Percentiles rank a stretch among this genome's conserved stretches.
Conservation (phyloP, 169 alveolate species). For the Eimeria mitis region DNA sequence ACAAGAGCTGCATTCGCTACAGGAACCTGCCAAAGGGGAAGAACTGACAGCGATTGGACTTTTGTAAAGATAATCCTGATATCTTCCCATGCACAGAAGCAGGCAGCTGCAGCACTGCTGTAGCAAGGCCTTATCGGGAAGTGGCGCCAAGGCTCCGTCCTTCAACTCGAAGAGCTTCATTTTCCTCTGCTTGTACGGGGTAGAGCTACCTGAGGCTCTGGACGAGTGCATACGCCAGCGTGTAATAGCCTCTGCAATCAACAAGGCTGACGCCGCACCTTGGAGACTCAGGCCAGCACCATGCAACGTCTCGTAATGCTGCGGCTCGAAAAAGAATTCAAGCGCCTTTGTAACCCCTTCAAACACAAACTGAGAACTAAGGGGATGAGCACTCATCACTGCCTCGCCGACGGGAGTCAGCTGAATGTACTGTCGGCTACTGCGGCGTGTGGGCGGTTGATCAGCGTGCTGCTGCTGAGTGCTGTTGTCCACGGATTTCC, state of each 20-base stretch:
- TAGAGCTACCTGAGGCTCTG: constrained; percentile 33
- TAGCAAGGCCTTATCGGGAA: constrained; percentile 34
- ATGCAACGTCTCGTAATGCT: constrained; percentile 41
- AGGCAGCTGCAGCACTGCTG: constrained; percentile 70
- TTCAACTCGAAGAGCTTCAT: neutral
- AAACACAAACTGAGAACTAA: constrained; percentile 17
- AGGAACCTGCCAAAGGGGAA: neutral
- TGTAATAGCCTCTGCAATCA: constrained; percentile 60
- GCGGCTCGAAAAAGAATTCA: constrained; percentile 67
- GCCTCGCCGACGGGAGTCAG: constrained; percentile 67
- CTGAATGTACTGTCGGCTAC: constrained; percentile 41
- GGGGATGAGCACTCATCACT: constrained; percentile 55
- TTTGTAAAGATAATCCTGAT: constrained; percentile 53
- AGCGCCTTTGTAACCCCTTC: constrained; percentile 64
- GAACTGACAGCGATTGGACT: constrained; percentile 49
- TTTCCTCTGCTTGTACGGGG: constrained; percentile 5
- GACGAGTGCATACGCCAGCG: constrained; percentile 64
- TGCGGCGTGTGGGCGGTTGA: constrained; percentile 5
- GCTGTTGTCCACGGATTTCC: neutral
- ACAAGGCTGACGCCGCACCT: constrained; percentile 59
- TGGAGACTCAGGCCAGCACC: constrained; percentile 69
- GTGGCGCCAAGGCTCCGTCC: constrained; percentile 42
- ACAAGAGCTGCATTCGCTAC: neutral
- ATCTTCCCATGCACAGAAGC: constrained; percentile 66
- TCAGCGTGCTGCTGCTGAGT: constrained; percentile 9